Conservation (phyloP, 1,284 basidiomycete species). For the Ceratobasidium papillatum region DNA sequence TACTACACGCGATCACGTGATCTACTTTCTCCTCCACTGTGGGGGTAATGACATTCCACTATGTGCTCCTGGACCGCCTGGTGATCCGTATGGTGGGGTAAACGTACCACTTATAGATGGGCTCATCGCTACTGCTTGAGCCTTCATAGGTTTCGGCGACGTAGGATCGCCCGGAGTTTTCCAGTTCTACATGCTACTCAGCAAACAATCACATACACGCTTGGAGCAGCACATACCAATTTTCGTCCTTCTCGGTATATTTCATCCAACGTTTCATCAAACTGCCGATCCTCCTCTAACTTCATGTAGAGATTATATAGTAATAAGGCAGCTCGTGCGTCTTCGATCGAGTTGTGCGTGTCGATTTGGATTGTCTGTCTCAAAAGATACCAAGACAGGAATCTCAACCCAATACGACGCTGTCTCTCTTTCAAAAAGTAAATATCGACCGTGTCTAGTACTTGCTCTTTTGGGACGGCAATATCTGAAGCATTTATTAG, state of each 20-base stretch:
- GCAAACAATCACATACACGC: not conserved
- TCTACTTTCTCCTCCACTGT: constrained; percentile 40
- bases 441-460: constrained; percentile 96
- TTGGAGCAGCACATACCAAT: constrained; percentile 62
- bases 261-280: constrained; percentile 90
- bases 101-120: constrained; percentile 38
- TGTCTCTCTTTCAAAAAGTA: constrained; percentile 86
- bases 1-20: constrained; percentile 38
- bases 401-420: constrained; percentile 90
- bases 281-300: constrained; percentile 78
- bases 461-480: constrained; percentile 92
- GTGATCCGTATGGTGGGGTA: constrained; percentile 37
- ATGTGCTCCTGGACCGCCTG: constrained; percentile 2
- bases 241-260: constrained; percentile 76
- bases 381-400: constrained; percentile 93
- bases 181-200: constrained; percentile 19
- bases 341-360: constrained; percentile 96
- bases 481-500: constrained; percentile 70
- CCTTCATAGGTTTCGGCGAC: constrained; percentile 42
- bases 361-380: constrained; percentile 92
- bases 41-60: constrained; percentile 13
- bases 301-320: constrained; percentile 86
- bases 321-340: constrained; percentile 87
- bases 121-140: constrained; percentile 41
- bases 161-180: constrained; percentile 45